phyloP scores from a whole-genome alignment of 768 basidiomycete genomes.

The Phanerochaete carnosa region DNA sequence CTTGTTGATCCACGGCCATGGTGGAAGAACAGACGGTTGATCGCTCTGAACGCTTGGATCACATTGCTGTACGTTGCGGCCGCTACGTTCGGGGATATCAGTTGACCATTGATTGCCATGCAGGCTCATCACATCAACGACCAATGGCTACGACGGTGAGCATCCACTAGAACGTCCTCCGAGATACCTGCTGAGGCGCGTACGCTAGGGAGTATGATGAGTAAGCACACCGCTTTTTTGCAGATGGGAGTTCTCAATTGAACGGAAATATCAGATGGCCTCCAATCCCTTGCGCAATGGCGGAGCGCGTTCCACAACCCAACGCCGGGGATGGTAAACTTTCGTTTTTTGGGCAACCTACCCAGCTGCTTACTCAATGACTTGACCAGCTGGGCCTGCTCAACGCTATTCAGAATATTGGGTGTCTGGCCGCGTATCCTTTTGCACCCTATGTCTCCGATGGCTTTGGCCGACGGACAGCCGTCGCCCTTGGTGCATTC shows the following conservation, averaged over 20 bases:
- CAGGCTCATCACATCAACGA: slow-evolving; percentile 34
- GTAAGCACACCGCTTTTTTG: slow-evolving; percentile 14
- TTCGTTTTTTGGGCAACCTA: neutral
- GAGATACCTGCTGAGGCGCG: neutral
- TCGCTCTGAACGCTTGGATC: slow-evolving; percentile 28
- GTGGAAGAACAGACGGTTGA: slow-evolving; percentile 23
- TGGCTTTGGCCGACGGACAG: slow-evolving; percentile 33
- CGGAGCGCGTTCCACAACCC: slow-evolving; percentile 30
- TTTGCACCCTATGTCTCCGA: slow-evolving; percentile 40
- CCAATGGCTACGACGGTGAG: slow-evolving; percentile 35
- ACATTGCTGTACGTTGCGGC: slow-evolving; percentile 21
- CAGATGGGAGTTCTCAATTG: neutral
- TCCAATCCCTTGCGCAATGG: slow-evolving; percentile 38
- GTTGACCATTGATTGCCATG: neutral
- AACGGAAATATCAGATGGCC: slow-evolving; percentile 24
- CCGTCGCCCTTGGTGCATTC: slow-evolving; percentile 36
- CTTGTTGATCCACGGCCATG: slow-evolving; percentile 19
- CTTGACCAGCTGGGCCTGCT: slow-evolving; percentile 30
- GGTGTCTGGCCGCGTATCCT: slow-evolving; percentile 35
- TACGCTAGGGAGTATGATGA: slow-evolving; percentile 35
- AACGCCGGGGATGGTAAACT: slow-evolving; percentile 24
- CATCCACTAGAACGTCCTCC: neutral
- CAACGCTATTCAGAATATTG: slow-evolving; percentile 39
- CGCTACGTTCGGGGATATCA: neutral
- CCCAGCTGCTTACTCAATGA: neutral